Percentiles rank a stretch among this genome's conserved stretches.
Conservation (phyloP, 805 yeast genomes). For the Clavispora phyllophila region DNA sequence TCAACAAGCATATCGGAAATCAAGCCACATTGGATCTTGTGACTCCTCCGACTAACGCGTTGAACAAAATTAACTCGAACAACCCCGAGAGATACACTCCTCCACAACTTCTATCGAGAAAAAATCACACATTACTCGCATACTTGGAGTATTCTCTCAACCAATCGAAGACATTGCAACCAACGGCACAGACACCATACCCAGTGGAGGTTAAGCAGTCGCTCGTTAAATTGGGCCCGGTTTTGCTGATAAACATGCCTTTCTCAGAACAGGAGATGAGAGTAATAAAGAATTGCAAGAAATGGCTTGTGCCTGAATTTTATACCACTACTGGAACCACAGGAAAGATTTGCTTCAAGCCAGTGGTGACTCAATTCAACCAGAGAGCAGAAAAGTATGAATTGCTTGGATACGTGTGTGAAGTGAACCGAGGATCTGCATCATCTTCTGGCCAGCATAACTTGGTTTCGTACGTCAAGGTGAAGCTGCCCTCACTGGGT, state of each 20-base stretch:
- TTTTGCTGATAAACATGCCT: conserved; percentile 57
- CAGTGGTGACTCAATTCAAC: conserved; percentile 22
- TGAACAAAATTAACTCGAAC: conserved; percentile 19
- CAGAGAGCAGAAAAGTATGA: conserved; percentile 48
- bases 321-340: conserved; percentile 34
- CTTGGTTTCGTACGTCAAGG: conserved; percentile 53
- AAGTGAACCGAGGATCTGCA: conserved; percentile 46
- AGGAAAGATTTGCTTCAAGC: conserved; percentile 32
- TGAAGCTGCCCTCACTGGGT: conserved; percentile 21
- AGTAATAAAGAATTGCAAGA: conserved; percentile 41
- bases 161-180: conserved; percentile 42
- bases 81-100: conserved; percentile 9
- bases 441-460: conserved; percentile 43
- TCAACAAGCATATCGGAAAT: conserved; percentile 28
- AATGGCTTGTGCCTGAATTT: conserved; percentile 63
- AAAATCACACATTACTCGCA: conserved; percentile 39
- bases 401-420: conserved; percentile 65
- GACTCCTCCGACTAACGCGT: conserved; percentile 28
- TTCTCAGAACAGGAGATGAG: conserved; percentile 52
- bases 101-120: conserved; percentile 16
- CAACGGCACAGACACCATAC: conserved; percentile 33
- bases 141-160: conserved; percentile 61
- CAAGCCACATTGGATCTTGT: conserved; percentile 42
- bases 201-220: conserved; percentile 48
- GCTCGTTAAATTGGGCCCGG: conserved; percentile 56